Base-by-base conservation (phyloP, 1,284 basidiomycete species). In the Heterobasidion irregulare region DNA sequence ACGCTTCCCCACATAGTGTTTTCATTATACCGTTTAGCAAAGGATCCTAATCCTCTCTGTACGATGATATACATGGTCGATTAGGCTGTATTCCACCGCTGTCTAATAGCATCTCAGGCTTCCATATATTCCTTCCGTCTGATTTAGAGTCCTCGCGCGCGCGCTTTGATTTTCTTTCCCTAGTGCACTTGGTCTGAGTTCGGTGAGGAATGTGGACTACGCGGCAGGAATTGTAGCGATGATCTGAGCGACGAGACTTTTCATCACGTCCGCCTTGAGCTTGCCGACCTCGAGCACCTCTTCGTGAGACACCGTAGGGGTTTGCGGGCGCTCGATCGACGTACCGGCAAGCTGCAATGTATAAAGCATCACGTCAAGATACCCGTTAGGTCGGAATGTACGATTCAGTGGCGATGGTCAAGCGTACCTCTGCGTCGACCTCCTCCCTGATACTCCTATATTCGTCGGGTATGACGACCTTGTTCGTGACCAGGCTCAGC, bases 401-500 rank as follows among this genome's bases (percentile, higher is more conserved):
- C 50, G 55, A 52, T 43, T 59, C 50, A 58, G 53, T 50, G 36
- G 26, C 43, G 49, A 48, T 33, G 47, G 15, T 48, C n/a, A 59
- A 77, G 44, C 58, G n/a, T 7, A 89, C 83, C 79, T 93, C 89
- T 18, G 82, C 81, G 54, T 82, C 74, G 0, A 93, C 82, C 59
- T 91, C 88, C 19, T 82, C 82, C 58, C 77, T 76, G 54, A 92
- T 84, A 58, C 84, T 87, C 59, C 79, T 69, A 66, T 89, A 84
- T 49, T 66, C 72, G n/a, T 82, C 77, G 2, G 84, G 83, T 60
- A 92, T 84, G 47, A 91, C 82, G 6, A 94, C 91, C 63, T 79
- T 76, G 70, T 94, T 94, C 35, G 91, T 92, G 47, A 92, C 89
- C 46, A 94, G 73, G 60, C 84, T 89, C 48, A 94, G 73, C 9